phyloP scores from a whole-genome alignment of 495 filamentous ascomycete genomes.

The Thozetella sp. region DNA sequence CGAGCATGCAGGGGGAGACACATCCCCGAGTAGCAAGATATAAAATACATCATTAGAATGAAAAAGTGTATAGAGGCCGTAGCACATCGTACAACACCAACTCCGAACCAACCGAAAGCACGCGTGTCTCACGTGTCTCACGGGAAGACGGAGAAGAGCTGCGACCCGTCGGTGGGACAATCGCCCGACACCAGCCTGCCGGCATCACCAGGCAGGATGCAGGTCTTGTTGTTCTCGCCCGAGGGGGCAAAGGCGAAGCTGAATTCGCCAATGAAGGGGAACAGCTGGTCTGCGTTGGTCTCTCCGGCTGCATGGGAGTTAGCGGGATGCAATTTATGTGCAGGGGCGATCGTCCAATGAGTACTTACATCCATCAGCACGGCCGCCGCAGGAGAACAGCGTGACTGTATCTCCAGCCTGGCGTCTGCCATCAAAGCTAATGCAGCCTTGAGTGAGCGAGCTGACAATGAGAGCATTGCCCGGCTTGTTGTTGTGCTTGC shows the following conservation, averaged over 20 bases:
- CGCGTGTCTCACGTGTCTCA: no score
- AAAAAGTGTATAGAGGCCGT: no score
- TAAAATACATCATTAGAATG: not conserved
- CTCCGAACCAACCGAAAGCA: no score
- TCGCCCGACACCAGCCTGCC: constrained; percentile 38
- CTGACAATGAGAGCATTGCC: constrained; percentile 47
- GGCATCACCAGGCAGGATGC: constrained; percentile 35
- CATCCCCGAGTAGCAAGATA: not conserved
- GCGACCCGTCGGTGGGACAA: constrained; percentile 39
- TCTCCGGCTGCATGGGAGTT: constrained; percentile 30
- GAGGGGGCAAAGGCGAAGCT: constrained; percentile 42
- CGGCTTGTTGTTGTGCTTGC: constrained; percentile 45
- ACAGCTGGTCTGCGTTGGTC: constrained; percentile 40
- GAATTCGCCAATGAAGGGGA: constrained; percentile 39
- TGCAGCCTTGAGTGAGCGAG: constrained; percentile 50
- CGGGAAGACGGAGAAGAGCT: constrained; percentile 45
- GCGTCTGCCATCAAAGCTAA: constrained; percentile 50
- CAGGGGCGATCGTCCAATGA: not conserved
- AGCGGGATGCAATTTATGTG: constrained; percentile 3
- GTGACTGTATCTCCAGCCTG: constrained; percentile 45
- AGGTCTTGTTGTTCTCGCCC: constrained; percentile 37
- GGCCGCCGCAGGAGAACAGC: constrained; percentile 55
- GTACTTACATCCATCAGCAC: constrained; percentile 48
- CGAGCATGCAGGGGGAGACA: no score
- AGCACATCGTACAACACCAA: no score